Evolutionary conservation across 371 early-diverging fungal species (phyloP), one percentile per base, ranked within the genome.

Genomic region (Mortierella sp.): DNA sequence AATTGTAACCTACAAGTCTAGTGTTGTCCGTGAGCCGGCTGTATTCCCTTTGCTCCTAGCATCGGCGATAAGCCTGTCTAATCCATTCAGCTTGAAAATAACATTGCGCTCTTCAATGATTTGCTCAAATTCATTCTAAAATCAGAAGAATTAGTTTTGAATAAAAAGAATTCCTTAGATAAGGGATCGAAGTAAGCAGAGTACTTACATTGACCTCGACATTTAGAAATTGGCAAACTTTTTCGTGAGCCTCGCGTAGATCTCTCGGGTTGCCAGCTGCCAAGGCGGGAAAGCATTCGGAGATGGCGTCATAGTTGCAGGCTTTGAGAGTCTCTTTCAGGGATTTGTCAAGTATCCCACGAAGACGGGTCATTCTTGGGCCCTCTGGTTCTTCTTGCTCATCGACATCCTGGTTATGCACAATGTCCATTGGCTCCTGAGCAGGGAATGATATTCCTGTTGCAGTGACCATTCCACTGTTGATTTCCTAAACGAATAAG

Each of bases 101-200:
- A 78, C 64, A 57, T 72, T 78, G 40, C 79, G 68, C 53, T 78
- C 72, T 23, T 64, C 45, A 40, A 78, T 69, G 42, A 78, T 73
- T 53, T 78, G 79, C 2, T 64, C 72, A 61, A 78, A 78, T 59
- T 78, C 79, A 43, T 78, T 72, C 79, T 78, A 47, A n/a, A 47
- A n/a, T n/a, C 17, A 13, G 28, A 53, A 28, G 26, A 53, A 28
- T 53, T 53, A 53, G 23, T 28, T 47, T 47, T 58, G 7, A 17
- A n/a, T 23, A 51, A 19, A 51, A 19, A 6, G 23, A 12, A 19
- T 6, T 51, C 23, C n/a, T 51, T 51, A 51, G 51, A 22, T 49
- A 19, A 19, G 23, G 55, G 26, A 28, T 43, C 43, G 17, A 29
- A 26, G 26, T 23, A 26, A 28, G n/a, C 17, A 40, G 13, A 10